These are phyloP conservation scores for Sporobolomyces phaffii DNA, from an alignment of 768 basidiomycete genomes.

Conservation along the genomic window DNA sequence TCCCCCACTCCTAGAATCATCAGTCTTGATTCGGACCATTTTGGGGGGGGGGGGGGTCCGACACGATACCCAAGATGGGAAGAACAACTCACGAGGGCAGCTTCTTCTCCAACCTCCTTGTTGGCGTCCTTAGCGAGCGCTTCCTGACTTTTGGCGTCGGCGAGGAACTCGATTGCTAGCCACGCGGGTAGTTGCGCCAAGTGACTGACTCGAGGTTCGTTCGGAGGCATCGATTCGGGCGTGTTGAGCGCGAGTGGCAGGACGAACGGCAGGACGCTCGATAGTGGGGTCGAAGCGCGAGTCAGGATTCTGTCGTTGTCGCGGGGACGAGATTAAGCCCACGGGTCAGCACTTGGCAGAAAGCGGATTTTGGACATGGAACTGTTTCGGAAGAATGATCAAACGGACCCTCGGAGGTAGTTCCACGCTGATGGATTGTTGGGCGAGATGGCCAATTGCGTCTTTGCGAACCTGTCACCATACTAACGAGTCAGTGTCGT, in stretches of 20 bases:
- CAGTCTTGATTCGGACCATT: no score
- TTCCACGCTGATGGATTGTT: constrained; percentile 97
- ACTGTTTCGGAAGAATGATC: no score
- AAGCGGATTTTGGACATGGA: no score
- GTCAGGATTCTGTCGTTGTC: constrained; percentile 55
- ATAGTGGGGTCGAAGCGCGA: constrained; percentile 57
- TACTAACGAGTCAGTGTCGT: no score
- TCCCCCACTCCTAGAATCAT: neutral
- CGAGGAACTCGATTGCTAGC: constrained; percentile 76
- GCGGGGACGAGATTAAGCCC: no score
- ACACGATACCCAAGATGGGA: no score
- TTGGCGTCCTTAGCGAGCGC: neutral
- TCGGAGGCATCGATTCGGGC: constrained; percentile 28
- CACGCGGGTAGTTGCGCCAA: constrained; percentile 72
- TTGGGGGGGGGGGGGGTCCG: no score
- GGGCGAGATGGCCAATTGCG: constrained; percentile 74
- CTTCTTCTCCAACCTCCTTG: constrained; percentile 14
- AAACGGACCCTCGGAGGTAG: constrained; percentile 65
- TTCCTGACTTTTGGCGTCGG: constrained; percentile 43
- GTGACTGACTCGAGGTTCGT: constrained; percentile 60
- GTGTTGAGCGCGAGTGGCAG: constrained; percentile 55
- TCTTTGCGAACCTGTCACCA: constrained; percentile 63
- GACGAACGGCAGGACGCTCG: constrained; percentile 58
- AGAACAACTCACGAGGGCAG: constrained; percentile 22
- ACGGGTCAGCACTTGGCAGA: no score